phyloP scores from a whole-genome alignment of 2,329 filamentous ascomycete species.

The Pseudocercospora crystallina region DNA sequence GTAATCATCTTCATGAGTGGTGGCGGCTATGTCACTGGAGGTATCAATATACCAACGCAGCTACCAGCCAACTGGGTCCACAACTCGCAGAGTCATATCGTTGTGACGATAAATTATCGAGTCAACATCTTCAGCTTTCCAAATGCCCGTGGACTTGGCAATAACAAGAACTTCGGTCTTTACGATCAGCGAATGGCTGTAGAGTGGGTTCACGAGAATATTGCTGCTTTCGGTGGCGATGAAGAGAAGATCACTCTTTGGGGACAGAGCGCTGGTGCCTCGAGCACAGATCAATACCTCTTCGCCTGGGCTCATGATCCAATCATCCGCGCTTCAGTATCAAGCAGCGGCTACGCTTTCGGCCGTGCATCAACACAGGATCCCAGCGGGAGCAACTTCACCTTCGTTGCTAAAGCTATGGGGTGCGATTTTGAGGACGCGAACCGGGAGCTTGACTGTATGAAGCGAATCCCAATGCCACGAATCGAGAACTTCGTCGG shows the following conservation, averaged over 20 bases:
- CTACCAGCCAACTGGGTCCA: conserved; percentile 44
- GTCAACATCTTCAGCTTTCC: conserved; percentile 43
- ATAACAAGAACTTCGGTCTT: conserved; percentile 39
- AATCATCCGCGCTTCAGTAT: conserved; percentile 34
- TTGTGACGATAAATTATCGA: conserved; percentile 43
- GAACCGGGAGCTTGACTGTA: conserved; percentile 37
- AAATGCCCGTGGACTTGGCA: conserved; percentile 25
- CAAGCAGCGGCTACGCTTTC: background rate
- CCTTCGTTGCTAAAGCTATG: conserved; percentile 26
- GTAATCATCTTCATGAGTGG: conserved; percentile 50
- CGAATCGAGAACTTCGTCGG: conserved; percentile 3
- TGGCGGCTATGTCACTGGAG: conserved; percentile 46
- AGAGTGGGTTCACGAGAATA: conserved; percentile 44
- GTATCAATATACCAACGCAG: conserved; percentile 46
- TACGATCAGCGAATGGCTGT: conserved; percentile 41
- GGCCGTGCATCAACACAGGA: conserved; percentile 29
- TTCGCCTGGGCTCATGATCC: conserved; percentile 38
- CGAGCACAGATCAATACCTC: conserved; percentile 29
- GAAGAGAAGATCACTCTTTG: conserved; percentile 39
- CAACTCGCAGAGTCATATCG: conserved; percentile 40
- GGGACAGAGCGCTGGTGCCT: conserved; percentile 35
- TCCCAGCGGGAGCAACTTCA: conserved; percentile 40
- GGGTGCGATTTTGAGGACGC: conserved; percentile 33
- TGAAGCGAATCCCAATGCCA: conserved; percentile 31
- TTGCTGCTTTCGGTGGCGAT: conserved; percentile 44